Base-by-base conservation (phyloP, 805 yeast genomes). In the Candida argentea region DNA sequence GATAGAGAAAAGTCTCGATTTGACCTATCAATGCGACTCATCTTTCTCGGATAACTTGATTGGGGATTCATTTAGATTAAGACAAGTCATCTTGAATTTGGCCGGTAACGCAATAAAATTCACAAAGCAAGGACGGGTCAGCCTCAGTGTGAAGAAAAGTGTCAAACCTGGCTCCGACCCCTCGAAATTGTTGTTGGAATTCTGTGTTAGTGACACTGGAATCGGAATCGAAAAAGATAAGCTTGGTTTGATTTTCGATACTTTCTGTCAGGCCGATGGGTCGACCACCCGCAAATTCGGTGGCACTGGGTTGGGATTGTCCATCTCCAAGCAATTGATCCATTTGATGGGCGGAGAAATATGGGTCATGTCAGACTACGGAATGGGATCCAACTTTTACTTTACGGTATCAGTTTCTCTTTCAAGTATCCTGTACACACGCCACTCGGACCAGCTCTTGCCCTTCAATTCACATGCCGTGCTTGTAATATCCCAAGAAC, bases 341-440 rank as follows among this genome's bases (percentile, higher is more conserved):
- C 87, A 82, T 44, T 65, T 84, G 38, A 84, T 85, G 94, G 94
- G 94, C 24, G 95, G 94, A 48, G 89, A 80, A 38, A 83, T 84
- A 36, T 83, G 94, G 94, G 94, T 85, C 16, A 72, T 82, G 14
- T 81, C 93, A 1, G 68, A 67, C 35, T 81, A 75, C 46, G 91
- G 89, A 15, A 63, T 69, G 43, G 95, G 95, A 2, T 81, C 93
- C 3, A 76, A 79, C 44, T 84, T 84, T 50, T 79, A 73, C 53
- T 84, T 84, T 54, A 81, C 94, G 0, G 72, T 84, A 14, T 67
- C 78, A 27, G 85, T 83, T n/a, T 65, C 82, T 4, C 84, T 83
- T 6, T 82, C 89, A 1, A 60, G 60, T 34, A 70, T 74, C 11
- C 65, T 73, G 24, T 63, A 79, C 36, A 60, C 71, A 2, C 65